These are phyloP conservation scores for Nicotiana undulata DNA, from an alignment of 257 asterid species.

Conservation along the genomic window DNA sequence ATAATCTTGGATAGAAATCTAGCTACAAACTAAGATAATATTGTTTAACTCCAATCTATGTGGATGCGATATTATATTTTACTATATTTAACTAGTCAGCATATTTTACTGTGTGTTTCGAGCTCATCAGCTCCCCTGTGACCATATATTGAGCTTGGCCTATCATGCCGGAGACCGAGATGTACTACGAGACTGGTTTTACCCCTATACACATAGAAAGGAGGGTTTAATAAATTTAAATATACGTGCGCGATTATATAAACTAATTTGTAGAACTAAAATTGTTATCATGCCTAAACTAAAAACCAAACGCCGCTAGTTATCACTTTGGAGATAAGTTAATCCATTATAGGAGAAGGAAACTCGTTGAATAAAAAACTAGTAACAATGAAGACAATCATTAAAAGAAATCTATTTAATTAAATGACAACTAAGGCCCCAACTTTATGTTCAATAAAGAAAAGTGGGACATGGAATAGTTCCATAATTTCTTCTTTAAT, in stretches of 20 bases:
- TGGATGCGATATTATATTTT: no score
- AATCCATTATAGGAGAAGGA: not conserved
- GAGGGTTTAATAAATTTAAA: not conserved
- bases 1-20: no score
- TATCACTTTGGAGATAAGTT: not conserved
- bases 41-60: no score
- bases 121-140: no score
- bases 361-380: not conserved
- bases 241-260: not conserved
- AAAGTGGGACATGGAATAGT: conserved; percentile 2
- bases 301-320: not conserved
- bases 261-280: no score
- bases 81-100: no score
- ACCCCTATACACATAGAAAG: not conserved
- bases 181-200: no score
- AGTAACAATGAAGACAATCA: not conserved
- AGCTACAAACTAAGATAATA: no score
- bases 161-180: no score
- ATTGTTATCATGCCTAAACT: no score
- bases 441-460: not conserved
- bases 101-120: no score
- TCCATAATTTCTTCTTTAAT: not conserved
- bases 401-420: not conserved
- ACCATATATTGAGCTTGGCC: no score
- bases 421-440: not conserved